A percentile compares a stretch with the other conserved stretches of the same genome.
Conservation (phyloP, 495 filamentous ascomycete species). For the Xylaria telfairii region DNA sequence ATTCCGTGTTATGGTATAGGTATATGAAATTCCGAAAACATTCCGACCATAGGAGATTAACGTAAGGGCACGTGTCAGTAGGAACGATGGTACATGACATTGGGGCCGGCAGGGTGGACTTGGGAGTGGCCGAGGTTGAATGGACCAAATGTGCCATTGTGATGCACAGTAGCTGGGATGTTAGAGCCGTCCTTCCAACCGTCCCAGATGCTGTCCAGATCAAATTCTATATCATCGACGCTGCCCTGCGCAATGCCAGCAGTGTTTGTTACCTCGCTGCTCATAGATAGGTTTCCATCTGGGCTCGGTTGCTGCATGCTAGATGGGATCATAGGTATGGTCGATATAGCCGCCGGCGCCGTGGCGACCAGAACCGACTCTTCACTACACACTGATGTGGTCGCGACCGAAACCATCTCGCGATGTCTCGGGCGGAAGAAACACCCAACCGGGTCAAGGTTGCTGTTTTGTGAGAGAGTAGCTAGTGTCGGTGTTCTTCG, state of each 20-base stretch:
- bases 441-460: conserved; percentile 40
- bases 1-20: not conserved
- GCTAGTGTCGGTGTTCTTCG: conserved; percentile 34
- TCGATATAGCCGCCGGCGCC: conserved; percentile 21
- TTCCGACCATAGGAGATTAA: not conserved
- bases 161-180: conserved; percentile 1
- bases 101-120: conserved; percentile 18
- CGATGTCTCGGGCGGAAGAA: conserved; percentile 40
- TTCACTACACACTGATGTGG: conserved; percentile 28
- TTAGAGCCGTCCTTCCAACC: conserved; percentile 29
- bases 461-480: conserved; percentile 35
- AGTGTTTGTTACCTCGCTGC: conserved; percentile 42
- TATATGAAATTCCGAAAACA: not conserved
- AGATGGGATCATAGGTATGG: conserved; percentile 34
- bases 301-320: conserved; percentile 49
- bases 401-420: conserved; percentile 30
- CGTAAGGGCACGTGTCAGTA: not conserved
- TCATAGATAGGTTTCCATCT: conserved; percentile 57
- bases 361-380: conserved; percentile 28
- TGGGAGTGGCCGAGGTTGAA: conserved; percentile 20
- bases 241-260: conserved; percentile 34
- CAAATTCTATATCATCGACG: conserved; percentile 56
- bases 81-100: conserved; percentile 27
- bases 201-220: conserved; percentile 64
- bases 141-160: conserved; percentile 3